phyloP scores from a whole-genome alignment of 257 asterid genomes.

The Avicennia marina region DNA sequence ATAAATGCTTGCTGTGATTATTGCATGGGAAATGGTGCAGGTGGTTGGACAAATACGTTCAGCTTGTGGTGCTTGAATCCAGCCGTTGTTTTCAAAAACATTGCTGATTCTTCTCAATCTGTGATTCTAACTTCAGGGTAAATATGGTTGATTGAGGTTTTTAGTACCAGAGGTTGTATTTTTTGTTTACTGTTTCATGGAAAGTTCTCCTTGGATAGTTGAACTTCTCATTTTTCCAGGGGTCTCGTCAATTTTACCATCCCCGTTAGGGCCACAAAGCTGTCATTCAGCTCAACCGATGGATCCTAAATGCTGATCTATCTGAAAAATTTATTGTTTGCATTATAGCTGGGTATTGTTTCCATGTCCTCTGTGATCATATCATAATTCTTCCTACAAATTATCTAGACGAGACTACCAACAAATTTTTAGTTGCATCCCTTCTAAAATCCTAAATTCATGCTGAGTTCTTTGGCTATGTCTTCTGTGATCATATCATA shows the following conservation, averaged over 20 bases:
- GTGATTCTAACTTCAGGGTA: conserved; percentile 97
- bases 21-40: conserved; percentile 33
- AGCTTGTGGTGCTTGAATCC: conserved; percentile 98
- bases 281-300: conserved; percentile 7
- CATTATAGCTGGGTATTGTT: conserved; percentile 9
- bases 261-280: not conserved
- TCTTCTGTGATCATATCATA: not conserved
- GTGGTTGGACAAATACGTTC: conserved; percentile 50
- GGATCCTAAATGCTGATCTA: not conserved
- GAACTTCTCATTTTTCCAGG: not conserved
- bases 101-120: conserved; percentile 77
- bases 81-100: conserved; percentile 81
- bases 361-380: conserved; percentile 4
- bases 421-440: no score
- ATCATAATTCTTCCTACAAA: no score
- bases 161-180: conserved; percentile 5
- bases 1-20: conserved; percentile 8
- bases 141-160: conserved; percentile 22
- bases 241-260: conserved; percentile 1
- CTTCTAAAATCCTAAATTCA: not conserved
- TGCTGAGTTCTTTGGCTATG: no score
- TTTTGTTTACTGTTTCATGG: conserved; percentile 1
- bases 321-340: conserved; percentile 9
- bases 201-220: not conserved
- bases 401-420: no score